phyloP scores from a whole-genome alignment of 306 rosid species.

The Lupinus albus region DNA sequence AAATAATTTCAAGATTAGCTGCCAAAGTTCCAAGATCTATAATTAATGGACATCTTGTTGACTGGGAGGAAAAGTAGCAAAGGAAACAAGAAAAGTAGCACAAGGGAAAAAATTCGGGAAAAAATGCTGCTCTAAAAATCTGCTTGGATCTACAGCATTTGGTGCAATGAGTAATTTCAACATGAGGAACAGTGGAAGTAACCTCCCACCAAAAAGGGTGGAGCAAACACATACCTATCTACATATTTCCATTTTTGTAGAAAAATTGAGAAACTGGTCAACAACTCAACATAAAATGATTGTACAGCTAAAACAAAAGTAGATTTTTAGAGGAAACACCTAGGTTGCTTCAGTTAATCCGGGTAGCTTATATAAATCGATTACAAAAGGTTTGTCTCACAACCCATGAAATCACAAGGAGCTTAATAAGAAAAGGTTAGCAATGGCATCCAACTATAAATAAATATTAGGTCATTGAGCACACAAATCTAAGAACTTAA shows the following conservation, averaged over 20 bases:
- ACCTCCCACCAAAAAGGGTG: constrained; percentile 10
- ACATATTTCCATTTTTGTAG: constrained; percentile 14
- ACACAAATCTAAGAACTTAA: background rate
- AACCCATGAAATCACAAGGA: constrained; percentile 16
- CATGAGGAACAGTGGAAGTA: background rate
- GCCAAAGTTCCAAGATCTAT: constrained; percentile 1
- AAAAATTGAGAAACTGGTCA: background rate
- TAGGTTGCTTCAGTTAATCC: constrained; percentile 21
- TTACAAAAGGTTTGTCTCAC: constrained; percentile 1
- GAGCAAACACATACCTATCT: constrained; percentile 4
- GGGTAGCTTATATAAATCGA: constrained; percentile 21
- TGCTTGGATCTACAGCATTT: constrained; percentile 12
- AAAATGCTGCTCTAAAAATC: background rate
- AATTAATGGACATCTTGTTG: background rate
- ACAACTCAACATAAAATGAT: background rate
- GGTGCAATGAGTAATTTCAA: constrained; percentile 3
- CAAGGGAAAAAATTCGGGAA: background rate
- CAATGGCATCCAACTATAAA: constrained; percentile 29
- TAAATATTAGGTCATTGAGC: background rate
- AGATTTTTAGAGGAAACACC: constrained; percentile 11
- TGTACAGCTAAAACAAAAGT: constrained; percentile 10
- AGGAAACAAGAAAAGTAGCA: constrained; percentile 2
- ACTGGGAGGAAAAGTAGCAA: background rate
- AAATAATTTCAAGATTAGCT: background rate
- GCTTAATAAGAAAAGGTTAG: constrained; percentile 5